Evolutionary conservation across 2,329 filamentous ascomycete species (phyloP).

Genomic region (Chaetoscypha palmicola): DNA sequence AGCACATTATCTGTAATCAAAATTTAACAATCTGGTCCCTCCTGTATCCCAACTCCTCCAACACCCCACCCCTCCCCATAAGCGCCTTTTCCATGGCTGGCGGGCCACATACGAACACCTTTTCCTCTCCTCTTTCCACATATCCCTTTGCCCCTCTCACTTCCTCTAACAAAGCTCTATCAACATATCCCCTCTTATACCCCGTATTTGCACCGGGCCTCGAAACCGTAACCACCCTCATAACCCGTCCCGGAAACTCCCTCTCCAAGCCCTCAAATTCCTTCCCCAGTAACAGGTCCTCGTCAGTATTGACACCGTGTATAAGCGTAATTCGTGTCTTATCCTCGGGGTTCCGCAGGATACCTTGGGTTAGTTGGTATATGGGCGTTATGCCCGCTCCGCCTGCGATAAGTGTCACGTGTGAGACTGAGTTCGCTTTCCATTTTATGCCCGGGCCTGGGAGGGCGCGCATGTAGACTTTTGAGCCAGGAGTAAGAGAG

Average conservation of each 20-base stretch:
- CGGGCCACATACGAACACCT: conserved; percentile 64
- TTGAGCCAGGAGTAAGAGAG: conserved; percentile 54
- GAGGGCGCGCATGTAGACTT: conserved; percentile 48
- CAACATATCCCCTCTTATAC: conserved; percentile 50
- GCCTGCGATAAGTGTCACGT: conserved; percentile 61
- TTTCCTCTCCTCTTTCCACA: conserved; percentile 37
- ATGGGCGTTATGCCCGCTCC: conserved; percentile 66
- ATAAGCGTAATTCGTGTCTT: conserved; percentile 57
- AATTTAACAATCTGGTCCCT: conserved; percentile 55
- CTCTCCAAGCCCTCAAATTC: conserved; percentile 47
- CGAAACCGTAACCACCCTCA: conserved; percentile 51
- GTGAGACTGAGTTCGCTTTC: conserved; percentile 38
- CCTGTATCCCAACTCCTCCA: conserved; percentile 50
- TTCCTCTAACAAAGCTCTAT: conserved; percentile 46
- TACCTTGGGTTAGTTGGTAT: conserved; percentile 56
- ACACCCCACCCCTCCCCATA: conserved; percentile 43
- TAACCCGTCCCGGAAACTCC: conserved; percentile 48
- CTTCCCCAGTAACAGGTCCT: conserved; percentile 51
- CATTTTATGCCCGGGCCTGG: conserved; percentile 49
- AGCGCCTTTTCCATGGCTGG: conserved; percentile 57
- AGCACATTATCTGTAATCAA: no score
- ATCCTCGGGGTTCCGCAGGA: conserved; percentile 55
- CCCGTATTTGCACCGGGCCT: conserved; percentile 36
- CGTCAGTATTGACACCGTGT: conserved; percentile 58
- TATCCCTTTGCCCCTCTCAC: no score